phyloP scores from a whole-genome alignment of 1,284 basidiomycete genomes.

The Ceratobasidium sp. region DNA sequence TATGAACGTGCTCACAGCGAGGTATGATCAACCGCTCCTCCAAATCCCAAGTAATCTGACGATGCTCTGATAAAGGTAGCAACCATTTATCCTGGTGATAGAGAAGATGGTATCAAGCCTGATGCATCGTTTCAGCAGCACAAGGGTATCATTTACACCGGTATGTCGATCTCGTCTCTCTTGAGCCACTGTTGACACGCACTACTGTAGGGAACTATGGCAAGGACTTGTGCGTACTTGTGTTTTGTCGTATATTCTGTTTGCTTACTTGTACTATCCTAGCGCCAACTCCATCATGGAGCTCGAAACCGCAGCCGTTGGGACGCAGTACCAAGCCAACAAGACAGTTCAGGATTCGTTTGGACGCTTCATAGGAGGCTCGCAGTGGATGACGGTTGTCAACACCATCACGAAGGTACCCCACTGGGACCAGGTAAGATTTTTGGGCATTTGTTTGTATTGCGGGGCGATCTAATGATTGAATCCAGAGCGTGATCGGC shows the following conservation, averaged over 20 bases:
- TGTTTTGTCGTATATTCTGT: background rate
- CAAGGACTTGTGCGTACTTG: constrained; percentile 63
- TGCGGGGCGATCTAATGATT: background rate
- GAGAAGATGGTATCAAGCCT: constrained; percentile 67
- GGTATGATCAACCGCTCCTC: constrained; percentile 53
- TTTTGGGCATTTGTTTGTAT: background rate
- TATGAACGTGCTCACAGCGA: constrained; percentile 56
- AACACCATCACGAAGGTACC: constrained; percentile 42
- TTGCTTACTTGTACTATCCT: background rate
- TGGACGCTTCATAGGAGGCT: constrained; percentile 8
- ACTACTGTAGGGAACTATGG: constrained; percentile 61
- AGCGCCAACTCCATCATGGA: constrained; percentile 42
- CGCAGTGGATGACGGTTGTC: constrained; percentile 43
- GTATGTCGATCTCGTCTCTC: constrained; percentile 46
- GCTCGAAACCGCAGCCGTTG: constrained; percentile 42
- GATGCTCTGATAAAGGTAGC: background rate
- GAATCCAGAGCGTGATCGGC: constrained; percentile 35
- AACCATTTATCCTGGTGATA: constrained; percentile 38
- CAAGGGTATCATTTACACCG: constrained; percentile 69
- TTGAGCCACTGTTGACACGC: background rate
- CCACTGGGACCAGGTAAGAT: constrained; percentile 46
- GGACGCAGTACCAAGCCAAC: constrained; percentile 40
- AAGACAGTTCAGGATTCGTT: constrained; percentile 22
- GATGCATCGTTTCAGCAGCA: constrained; percentile 75
- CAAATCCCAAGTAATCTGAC: constrained; percentile 52